Base-by-base conservation (phyloP, 208 protist genomes). In the Leishmania tropica region DNA sequence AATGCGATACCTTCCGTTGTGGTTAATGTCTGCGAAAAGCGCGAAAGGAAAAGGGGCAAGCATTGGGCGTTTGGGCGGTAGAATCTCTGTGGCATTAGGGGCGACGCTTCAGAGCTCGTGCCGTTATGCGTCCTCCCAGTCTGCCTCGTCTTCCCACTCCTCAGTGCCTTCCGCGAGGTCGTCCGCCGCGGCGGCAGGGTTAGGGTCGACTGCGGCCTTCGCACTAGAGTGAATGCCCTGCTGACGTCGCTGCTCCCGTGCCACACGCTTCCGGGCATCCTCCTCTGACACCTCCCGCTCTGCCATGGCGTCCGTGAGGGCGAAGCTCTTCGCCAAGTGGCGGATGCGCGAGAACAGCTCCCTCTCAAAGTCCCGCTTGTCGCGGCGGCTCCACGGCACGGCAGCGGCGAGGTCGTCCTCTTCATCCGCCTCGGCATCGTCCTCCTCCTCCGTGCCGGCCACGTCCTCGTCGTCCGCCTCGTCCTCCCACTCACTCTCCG, bases 321-420 rank as follows among this genome's bases (percentile, higher is more conserved):
- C 83, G 47, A 80, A 85, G 37, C 60, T 71, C 62, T 84, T 76
- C 10, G 87, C 85, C 40, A 91, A 80, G 7, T 86, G 81, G 56
- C 84, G 72, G 13, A 93, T 82, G 68, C 83, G 80, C 28, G 24
- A 68, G 19, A 88, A 81, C 24, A 93, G 73, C 62, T 90, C 80
- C 31, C 80, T 80, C 86, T 93, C 89, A 77, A 92, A 94, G 60
- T 78, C 81, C 11, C 72, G 80, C 76, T 93, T 90, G 28, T 93
- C 88, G 70, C 70, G 53, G 45, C 76, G 82, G 35, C 77, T 85
- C 89, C 89, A 93, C 67, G 65, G 81, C 8, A 54, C 56, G 31
- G 62, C 74, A 13, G 80, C 78, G 7, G 67, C 70, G 5, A 81
- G 71, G 28, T 77, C 77, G 1, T 80, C 76, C 35, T 79, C 81